These are phyloP conservation scores for Auricularia sp. DNA, from an alignment of 768 basidiomycete species.

Conservation along the genomic window DNA sequence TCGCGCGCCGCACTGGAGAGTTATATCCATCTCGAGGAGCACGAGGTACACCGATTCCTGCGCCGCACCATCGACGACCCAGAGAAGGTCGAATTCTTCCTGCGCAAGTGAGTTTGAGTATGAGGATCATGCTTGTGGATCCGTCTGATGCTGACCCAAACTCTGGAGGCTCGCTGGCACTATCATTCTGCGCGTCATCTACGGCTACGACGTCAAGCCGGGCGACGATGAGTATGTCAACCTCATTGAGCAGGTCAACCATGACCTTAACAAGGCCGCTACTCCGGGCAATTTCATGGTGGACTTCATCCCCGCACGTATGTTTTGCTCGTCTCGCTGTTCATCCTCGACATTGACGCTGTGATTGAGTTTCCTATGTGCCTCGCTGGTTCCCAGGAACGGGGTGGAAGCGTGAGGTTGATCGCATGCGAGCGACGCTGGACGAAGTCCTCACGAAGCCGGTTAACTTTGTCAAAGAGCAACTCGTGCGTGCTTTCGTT, in stretches of 20 bases:
- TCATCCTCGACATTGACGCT: neutral
- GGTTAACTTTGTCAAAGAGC: conserved; percentile 5
- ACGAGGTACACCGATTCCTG: neutral
- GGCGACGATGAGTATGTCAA: conserved; percentile 3
- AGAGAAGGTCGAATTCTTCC: neutral
- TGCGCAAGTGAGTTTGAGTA: neutral
- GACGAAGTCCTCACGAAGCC: conserved; percentile 1
- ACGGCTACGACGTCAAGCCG: conserved; percentile 8
- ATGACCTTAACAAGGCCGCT: conserved; percentile 1
- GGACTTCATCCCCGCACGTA: conserved; percentile 3
- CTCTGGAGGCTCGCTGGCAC: conserved; percentile 3
- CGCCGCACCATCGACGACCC: neutral
- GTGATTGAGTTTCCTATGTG: conserved; percentile 3
- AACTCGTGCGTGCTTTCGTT: neutral
- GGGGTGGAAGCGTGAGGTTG: neutral
- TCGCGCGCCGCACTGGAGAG: neutral
- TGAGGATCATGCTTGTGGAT: neutral
- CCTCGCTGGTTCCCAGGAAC: conserved; percentile 10
- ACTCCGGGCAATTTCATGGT: conserved; percentile 3
- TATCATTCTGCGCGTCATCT: conserved; percentile 8
- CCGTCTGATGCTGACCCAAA: neutral
- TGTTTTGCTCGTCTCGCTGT: neutral
- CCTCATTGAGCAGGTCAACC: neutral
- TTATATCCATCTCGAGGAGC: neutral
- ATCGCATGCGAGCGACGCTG: neutral